Conservation (phyloP, 805 yeast genomes). For the Metschnikowia noctiluminum region DNA sequence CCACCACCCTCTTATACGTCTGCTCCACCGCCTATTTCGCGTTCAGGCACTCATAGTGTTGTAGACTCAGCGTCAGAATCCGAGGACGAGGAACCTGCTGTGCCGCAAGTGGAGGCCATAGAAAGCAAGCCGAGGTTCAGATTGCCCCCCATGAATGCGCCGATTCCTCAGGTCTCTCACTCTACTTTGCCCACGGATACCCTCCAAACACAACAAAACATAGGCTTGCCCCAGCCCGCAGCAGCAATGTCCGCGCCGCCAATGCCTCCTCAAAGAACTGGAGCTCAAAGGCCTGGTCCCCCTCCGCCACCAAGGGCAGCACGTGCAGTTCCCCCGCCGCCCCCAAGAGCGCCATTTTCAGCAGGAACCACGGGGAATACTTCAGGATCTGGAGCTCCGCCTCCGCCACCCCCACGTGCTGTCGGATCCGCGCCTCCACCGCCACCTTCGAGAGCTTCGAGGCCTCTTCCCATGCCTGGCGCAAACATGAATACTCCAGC, state of each 20-base stretch:
- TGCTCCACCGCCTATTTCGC: not conserved
- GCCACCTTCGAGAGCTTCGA: constrained; percentile 28
- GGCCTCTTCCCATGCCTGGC: constrained; percentile 16
- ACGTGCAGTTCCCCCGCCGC: constrained; percentile 16
- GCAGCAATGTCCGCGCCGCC: constrained; percentile 8
- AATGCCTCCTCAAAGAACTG: constrained; percentile 11
- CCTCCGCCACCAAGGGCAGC: constrained; percentile 26
- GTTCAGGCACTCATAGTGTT: too few species aligned
- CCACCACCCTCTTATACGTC: constrained; percentile 6
- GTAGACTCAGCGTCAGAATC: not conserved
- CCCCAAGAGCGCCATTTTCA: constrained; percentile 6
- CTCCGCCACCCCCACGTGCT: constrained; percentile 20
- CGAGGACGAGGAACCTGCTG: not conserved
- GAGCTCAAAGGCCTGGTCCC: constrained; percentile 14
- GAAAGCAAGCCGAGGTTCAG: constrained; percentile 8
- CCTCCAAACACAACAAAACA: not conserved
- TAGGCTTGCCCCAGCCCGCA: not conserved
- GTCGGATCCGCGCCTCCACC: constrained; percentile 25
- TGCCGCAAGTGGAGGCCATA: not conserved
- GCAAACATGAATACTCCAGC: not conserved
- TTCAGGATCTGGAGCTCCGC: not conserved
- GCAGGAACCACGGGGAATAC: not conserved
- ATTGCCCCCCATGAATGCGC: constrained; percentile 12
- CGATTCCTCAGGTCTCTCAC: constrained; percentile 7
- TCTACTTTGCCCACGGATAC: not conserved